Base-by-base conservation (phyloP, 2,329 filamentous ascomycete genomes). In the Fusarium coicis region DNA sequence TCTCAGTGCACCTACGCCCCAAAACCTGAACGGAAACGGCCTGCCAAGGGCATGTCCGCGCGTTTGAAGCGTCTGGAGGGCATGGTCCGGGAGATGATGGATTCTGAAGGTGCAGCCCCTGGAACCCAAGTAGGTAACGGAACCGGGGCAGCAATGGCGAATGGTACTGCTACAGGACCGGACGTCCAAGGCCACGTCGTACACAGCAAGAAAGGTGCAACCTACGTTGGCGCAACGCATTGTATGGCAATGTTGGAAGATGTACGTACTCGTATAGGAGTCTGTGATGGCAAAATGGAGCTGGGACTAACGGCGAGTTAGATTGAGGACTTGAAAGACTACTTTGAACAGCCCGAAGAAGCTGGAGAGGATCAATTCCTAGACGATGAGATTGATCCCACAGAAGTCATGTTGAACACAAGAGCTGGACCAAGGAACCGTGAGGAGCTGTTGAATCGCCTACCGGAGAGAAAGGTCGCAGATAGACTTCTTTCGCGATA, bases 221-320 rank as follows among this genome's bases (percentile, higher is more conserved):
- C 85, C 9, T 90, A 89, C 71, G 85, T 90, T 9, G 88, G 89
- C 3, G 88, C 88, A 8, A 90, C 88, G 49, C 88, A 90, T 66
- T 89, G 88, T 72, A 86, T 89, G 81, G 88, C 88, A 5, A 89
- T 90, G 79, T 79, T 90, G 16, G 87, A 90, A 75, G 87, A 90
- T 81, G 88, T 90, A 73, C 83, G 85, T 80, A 37, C 26, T 36
- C 46, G 40, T 16, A 10, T 10, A 32, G n/a, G 7, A 16, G 16
- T 14, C 12, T 36, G 8, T 4, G 18, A 36, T 15, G 46, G 7
- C 1, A 2, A 37, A 12, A 15, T 5, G 30, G 30, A 4, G 15
- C 12, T 8, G 7, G n/a, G 39, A 36, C 58, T 77, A 26, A 79
- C 59, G 18, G 6, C 21, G 23, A 36, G 16, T 14, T 73, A 90